Conservation (phyloP, 108 stramenopile species). For the Schizochytrium sp. region DNA sequence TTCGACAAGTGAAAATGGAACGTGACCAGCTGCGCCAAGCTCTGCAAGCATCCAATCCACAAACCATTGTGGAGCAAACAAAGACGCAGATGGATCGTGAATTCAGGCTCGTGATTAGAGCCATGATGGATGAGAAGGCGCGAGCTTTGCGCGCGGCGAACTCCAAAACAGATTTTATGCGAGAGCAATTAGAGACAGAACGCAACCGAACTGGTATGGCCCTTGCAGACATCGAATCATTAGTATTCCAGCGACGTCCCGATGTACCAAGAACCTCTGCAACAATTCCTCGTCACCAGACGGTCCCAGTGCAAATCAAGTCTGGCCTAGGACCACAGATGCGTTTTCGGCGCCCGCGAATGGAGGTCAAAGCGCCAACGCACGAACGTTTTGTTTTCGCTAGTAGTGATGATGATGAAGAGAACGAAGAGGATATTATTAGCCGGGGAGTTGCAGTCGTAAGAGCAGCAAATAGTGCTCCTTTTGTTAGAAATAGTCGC, state of each 20-base stretch:
- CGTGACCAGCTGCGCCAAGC: not conserved
- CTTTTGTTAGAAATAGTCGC: not conserved
- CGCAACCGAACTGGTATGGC: not conserved
- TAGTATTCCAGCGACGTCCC: not conserved
- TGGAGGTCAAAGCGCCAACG: not conserved
- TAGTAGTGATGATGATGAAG: not conserved
- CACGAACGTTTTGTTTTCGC: not conserved
- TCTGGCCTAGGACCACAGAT: not conserved
- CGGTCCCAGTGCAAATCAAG: not conserved
- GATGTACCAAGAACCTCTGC: not conserved
- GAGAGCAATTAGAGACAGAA: not conserved
- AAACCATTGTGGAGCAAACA: conserved; percentile 20
- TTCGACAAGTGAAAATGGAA: not conserved
- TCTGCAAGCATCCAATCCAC: not conserved
- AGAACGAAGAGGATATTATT: not conserved
- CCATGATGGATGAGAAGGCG: conserved; percentile 53
- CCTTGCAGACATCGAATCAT: conserved; percentile 10
- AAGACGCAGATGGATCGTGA: conserved; percentile 26
- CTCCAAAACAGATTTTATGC: conserved; percentile 7
- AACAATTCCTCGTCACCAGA: not conserved
- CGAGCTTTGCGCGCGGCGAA: not conserved
- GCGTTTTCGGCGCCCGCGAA: not conserved
- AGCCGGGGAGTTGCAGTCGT: not conserved
- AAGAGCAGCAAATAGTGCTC: not conserved
- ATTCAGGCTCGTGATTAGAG: conserved; percentile 31